A percentile compares a stretch with the other conserved stretches of the same genome.
Conservation (phyloP, 257 asterid species). For the Lycium barbarum region DNA sequence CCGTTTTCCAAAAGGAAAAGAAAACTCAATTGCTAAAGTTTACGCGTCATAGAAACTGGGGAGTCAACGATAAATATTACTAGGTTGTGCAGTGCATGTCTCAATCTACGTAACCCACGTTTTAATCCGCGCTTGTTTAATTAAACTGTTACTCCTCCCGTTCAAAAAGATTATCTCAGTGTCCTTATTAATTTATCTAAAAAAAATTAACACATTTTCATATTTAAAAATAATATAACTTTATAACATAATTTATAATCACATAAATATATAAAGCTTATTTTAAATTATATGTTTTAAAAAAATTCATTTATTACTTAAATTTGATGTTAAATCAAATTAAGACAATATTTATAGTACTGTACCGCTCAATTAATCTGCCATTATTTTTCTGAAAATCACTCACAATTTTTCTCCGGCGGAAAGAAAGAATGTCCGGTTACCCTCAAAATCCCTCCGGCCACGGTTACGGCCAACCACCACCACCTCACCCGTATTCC, state of each 20-base stretch:
- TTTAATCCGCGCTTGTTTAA: background rate
- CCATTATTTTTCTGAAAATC: background rate
- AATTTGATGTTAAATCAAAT: too few species aligned
- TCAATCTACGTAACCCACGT: background rate
- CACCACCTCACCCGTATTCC: slow-evolving; percentile 26
- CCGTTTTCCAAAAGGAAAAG: too few species aligned
- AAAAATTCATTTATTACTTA: too few species aligned
- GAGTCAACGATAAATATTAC: background rate
- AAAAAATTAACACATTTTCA: too few species aligned
- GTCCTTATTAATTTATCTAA: too few species aligned
- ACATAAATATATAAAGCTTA: too few species aligned
- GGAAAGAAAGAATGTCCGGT: slow-evolving; percentile 54
- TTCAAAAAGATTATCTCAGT: too few species aligned
- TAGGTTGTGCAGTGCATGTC: background rate
- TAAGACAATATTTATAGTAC: too few species aligned
- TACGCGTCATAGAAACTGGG: background rate
- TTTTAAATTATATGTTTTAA: too few species aligned
- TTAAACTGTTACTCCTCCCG: background rate
- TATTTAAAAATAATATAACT: too few species aligned
- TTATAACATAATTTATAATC: too few species aligned
- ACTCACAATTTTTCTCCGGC: background rate
- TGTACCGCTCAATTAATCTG: background rate
- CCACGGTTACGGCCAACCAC: slow-evolving; percentile 42
- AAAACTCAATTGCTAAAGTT: background rate
- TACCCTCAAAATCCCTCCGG: slow-evolving; percentile 51